phyloP scores from a whole-genome alignment of 2,329 filamentous ascomycete genomes.

The Harringtonia lauricola region DNA sequence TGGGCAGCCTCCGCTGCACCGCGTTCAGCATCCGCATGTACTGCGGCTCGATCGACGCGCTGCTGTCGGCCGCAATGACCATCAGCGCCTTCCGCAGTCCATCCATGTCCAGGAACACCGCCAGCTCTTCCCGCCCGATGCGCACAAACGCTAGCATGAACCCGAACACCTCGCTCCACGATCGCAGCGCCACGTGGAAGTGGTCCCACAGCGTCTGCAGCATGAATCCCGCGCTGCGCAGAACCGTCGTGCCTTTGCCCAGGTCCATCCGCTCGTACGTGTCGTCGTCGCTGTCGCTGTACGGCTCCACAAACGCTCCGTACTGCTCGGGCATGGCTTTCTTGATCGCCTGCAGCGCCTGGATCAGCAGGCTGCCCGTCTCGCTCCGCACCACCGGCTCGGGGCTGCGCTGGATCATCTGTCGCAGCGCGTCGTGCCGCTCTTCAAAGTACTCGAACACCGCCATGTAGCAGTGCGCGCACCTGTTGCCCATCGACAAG shows the following conservation, averaged over 20 bases:
- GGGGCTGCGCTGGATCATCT: conserved; percentile 51
- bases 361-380: conserved; percentile 38
- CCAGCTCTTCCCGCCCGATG: conserved; percentile 47
- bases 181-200: conserved; percentile 50
- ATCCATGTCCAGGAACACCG: conserved; percentile 46
- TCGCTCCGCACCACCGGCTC: conserved; percentile 44
- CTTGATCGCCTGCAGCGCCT: conserved; percentile 42
- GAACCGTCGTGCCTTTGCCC: conserved; percentile 13
- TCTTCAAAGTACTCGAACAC: conserved; percentile 50
- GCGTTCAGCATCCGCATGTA: conserved; percentile 43
- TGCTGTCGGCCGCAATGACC: conserved; percentile 49
- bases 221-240: conserved; percentile 30
- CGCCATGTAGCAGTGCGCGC: conserved; percentile 43
- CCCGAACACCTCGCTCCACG: conserved; percentile 70
- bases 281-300: conserved; percentile 15
- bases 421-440: conserved; percentile 47
- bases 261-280: conserved; percentile 9
- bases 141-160: conserved; percentile 56
- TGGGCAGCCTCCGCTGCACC: conserved; percentile 37
- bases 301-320: conserved; percentile 15
- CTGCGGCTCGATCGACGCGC: conserved; percentile 38
- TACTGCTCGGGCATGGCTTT: conserved; percentile 35
- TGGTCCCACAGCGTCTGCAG: conserved; percentile 48
- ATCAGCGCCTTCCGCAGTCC: conserved; percentile 49
- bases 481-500: conserved; percentile 34